A percentile compares a stretch with the other conserved stretches of the same genome.
Conservation (phyloP, 2,329 filamentous ascomycete species). For the Pseudopithomyces chartarum region DNA sequence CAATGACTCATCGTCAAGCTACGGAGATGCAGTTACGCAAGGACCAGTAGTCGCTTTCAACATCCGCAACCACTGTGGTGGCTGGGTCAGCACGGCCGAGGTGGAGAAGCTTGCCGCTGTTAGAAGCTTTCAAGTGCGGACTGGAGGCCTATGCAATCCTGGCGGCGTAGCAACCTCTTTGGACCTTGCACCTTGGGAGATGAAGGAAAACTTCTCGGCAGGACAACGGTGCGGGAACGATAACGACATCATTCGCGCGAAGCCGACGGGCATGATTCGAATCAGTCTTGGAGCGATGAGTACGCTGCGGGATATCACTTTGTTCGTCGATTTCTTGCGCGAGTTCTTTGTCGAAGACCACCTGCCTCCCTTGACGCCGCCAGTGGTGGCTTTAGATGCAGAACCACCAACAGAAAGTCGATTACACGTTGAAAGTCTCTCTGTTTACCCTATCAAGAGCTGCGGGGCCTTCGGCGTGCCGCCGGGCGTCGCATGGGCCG, state of each 20-base stretch:
- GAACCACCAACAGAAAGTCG: constrained; percentile 35
- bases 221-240: constrained; percentile 85
- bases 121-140: constrained; percentile 81
- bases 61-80: constrained; percentile 67
- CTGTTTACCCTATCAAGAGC: constrained; percentile 91
- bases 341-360: constrained; percentile 50
- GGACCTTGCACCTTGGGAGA: constrained; percentile 77
- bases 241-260: constrained; percentile 79
- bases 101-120: constrained; percentile 84
- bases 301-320: constrained; percentile 72
- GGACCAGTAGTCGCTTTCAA: constrained; percentile 89
- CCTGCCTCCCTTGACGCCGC: constrained; percentile 16
- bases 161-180: constrained; percentile 79
- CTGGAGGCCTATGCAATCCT: constrained; percentile 89
- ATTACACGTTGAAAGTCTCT: constrained; percentile 54
- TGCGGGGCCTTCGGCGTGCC: constrained; percentile 81
- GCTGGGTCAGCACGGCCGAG: constrained; percentile 80
- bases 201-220: constrained; percentile 81
- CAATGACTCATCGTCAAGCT: constrained; percentile 47
- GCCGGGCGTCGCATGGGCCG: constrained; percentile 68
- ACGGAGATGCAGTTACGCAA: constrained; percentile 53
- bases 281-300: constrained; percentile 92
- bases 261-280: constrained; percentile 85
- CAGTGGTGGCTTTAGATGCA: constrained; percentile 23
- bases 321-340: constrained; percentile 71